Percentiles rank a stretch among this genome's conserved stretches.
Conservation (phyloP, 2,329 filamentous ascomycete genomes). For the Amylocarpus encephaloides region DNA sequence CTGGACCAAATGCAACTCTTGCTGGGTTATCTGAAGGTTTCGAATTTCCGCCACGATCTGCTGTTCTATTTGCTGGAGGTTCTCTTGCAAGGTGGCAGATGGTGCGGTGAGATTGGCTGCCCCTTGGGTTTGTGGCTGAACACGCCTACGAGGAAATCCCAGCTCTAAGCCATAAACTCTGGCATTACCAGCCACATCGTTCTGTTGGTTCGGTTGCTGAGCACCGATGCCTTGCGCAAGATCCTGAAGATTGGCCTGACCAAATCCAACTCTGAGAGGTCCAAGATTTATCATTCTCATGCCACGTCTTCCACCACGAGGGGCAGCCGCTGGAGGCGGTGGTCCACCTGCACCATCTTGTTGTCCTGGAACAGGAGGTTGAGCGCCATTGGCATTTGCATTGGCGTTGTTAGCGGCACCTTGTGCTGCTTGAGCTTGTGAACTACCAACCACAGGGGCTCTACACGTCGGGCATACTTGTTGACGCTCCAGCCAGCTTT, state of each 20-base stretch:
- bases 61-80: conserved; percentile 61
- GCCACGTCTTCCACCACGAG: conserved; percentile 31
- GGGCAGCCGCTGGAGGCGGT: conserved; percentile 30
- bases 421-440: conserved; percentile 30
- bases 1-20: conserved; percentile 63
- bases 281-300: conserved; percentile 66
- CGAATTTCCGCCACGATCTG: conserved; percentile 63
- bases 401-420: conserved; percentile 21
- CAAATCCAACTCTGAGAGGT: conserved; percentile 66
- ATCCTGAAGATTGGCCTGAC: conserved; percentile 59
- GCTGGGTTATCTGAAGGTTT: conserved; percentile 54
- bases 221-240: conserved; percentile 58
- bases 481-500: conserved; percentile 95
- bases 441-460: conserved; percentile 61
- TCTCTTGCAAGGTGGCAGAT: conserved; percentile 43
- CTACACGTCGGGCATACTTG: conserved; percentile 96
- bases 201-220: conserved; percentile 33
- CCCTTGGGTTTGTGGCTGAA: conserved; percentile 18
- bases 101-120: conserved; percentile 13
- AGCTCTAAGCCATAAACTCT: conserved; percentile 32
- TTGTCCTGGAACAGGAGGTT: conserved; percentile 32
- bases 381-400: conserved; percentile 24
- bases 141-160: conserved; percentile 27
- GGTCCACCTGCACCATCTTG: conserved; percentile 33
- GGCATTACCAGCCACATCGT: conserved; percentile 21